These are phyloP conservation scores for Annulohypoxylon moriforme DNA, from an alignment of 495 filamentous ascomycete genomes.

Conservation along the genomic window DNA sequence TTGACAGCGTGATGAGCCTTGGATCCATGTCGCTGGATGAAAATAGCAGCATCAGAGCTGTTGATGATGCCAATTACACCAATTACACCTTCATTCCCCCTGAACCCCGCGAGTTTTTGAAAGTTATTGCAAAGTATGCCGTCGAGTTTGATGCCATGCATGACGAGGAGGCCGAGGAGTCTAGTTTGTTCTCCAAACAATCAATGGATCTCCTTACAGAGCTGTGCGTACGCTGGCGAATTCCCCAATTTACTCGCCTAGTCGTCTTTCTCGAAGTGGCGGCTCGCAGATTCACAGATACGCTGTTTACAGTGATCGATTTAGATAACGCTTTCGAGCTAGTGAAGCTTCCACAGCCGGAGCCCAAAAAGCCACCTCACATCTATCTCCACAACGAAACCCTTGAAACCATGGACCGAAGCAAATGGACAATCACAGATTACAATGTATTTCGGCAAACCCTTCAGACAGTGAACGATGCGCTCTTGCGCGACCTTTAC, in stretches of 20 bases:
- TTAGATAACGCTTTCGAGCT: slow-evolving; percentile 85
- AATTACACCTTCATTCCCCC: slow-evolving; percentile 88
- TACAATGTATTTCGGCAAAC: slow-evolving; percentile 78
- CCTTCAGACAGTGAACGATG: slow-evolving; percentile 80
- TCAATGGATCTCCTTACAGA: slow-evolving; percentile 87
- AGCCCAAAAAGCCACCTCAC: slow-evolving; percentile 63
- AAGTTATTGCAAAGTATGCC: slow-evolving; percentile 78
- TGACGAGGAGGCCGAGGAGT: slow-evolving; percentile 58
- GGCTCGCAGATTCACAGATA: slow-evolving; percentile 84
- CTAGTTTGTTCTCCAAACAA: slow-evolving; percentile 80
- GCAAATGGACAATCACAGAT: slow-evolving; percentile 84
- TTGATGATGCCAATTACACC: slow-evolving; percentile 72
- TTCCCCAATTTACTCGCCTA: slow-evolving; percentile 83
- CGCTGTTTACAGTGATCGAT: slow-evolving; percentile 81
- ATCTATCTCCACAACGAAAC: slow-evolving; percentile 54
- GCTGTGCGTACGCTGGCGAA: slow-evolving; percentile 86
- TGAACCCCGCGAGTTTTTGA: slow-evolving; percentile 84
- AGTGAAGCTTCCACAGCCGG: slow-evolving; percentile 75
- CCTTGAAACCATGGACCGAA: slow-evolving; percentile 58
- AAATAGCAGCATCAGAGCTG: slow-evolving; percentile 58
- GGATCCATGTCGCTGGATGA: slow-evolving; percentile 75
- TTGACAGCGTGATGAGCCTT: slow-evolving; percentile 84
- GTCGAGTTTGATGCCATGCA: slow-evolving; percentile 70
- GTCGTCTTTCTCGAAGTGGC: slow-evolving; percentile 88
- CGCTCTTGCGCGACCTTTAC: slow-evolving; percentile 87